Percentiles rank a stretch among this genome's conserved stretches.
These are phyloP conservation scores for Friedmanniomyces simplex DNA, from an alignment of 495 filamentous ascomycete genomes.

Conservation along the genomic window DNA sequence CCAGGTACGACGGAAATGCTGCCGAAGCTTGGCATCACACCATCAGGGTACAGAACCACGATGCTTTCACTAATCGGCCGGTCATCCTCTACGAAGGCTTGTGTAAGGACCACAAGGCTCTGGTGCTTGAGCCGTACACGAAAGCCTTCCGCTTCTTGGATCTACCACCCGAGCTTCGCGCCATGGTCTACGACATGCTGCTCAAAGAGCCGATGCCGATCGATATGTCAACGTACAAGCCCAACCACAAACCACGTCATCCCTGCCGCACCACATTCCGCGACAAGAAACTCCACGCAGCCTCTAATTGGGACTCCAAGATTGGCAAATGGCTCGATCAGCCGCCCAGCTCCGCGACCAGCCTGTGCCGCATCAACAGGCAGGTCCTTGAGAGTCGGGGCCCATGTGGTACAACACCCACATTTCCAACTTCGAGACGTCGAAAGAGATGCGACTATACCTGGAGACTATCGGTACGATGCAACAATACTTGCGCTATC, in stretches of 20 bases:
- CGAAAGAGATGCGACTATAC: neutral
- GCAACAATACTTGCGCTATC: neutral
- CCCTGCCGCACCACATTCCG: neutral
- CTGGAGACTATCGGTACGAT: neutral
- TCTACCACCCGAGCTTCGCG: constrained; percentile 6
- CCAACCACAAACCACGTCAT: neutral
- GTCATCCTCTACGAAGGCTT: neutral
- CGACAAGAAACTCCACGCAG: neutral
- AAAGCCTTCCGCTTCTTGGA: constrained; percentile 7
- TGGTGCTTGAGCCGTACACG: neutral
- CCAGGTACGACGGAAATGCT: neutral
- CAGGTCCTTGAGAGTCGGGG: neutral
- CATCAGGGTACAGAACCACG: neutral
- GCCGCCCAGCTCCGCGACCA: neutral
- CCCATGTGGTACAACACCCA: neutral
- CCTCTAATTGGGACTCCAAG: neutral
- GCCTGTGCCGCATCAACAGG: constrained; percentile 1
- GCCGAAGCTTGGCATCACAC: neutral
- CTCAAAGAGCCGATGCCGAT: neutral
- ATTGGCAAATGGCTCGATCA: neutral
- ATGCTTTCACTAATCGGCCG: neutral
- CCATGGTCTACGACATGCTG: constrained; percentile 1
- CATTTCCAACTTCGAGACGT: neutral
- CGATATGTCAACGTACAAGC: neutral
- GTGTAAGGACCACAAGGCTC: neutral